phyloP scores from a whole-genome alignment of 1,284 basidiomycete species.

The Cryptococcus sp. region DNA sequence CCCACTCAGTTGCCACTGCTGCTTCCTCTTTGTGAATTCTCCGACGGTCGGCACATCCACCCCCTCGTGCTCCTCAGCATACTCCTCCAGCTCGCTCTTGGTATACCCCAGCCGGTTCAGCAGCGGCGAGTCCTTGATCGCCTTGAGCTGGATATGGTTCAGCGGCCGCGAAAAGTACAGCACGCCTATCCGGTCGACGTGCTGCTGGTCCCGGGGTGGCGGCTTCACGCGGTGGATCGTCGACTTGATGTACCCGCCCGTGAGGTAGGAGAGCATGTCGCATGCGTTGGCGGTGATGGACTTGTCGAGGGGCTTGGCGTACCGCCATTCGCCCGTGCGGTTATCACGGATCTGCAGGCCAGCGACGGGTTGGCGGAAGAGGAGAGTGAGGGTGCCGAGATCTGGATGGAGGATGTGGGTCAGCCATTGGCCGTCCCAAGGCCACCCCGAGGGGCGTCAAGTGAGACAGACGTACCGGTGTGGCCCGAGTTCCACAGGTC shows the following conservation, averaged over 20 bases:
- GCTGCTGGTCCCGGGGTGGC: conserved; percentile 1
- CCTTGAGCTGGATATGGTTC: conserved; percentile 2
- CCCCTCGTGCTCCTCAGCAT: too few relatives aligned
- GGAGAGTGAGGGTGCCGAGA: conserved; percentile 50
- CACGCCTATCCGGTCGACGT: conserved; percentile 1
- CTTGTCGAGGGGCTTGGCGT: not conserved
- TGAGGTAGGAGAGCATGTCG: conserved; percentile 2
- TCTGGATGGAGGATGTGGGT: conserved; percentile 9
- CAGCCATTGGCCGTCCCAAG: too few relatives aligned
- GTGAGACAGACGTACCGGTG: too few relatives aligned
- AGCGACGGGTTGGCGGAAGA: conserved; percentile 51
- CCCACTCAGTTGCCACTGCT: not conserved
- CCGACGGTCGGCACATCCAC: too few relatives aligned
- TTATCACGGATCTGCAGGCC: conserved; percentile 44
- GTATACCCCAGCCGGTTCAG: not conserved
- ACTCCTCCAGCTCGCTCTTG: too few relatives aligned
- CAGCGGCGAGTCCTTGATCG: conserved; percentile 4
- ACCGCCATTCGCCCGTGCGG: not conserved
- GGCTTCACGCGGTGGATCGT: conserved; percentile 2
- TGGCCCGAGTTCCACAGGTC: too few relatives aligned
- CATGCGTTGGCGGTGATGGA: conserved; percentile 4
- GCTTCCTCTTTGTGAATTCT: not conserved
- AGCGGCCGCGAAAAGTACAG: conserved; percentile 3
- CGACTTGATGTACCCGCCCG: conserved; percentile 4
- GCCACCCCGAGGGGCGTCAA: too few relatives aligned